Evolutionary conservation across 495 filamentous ascomycete species (phyloP).

Genomic region (Bathelium albidoporum): DNA sequence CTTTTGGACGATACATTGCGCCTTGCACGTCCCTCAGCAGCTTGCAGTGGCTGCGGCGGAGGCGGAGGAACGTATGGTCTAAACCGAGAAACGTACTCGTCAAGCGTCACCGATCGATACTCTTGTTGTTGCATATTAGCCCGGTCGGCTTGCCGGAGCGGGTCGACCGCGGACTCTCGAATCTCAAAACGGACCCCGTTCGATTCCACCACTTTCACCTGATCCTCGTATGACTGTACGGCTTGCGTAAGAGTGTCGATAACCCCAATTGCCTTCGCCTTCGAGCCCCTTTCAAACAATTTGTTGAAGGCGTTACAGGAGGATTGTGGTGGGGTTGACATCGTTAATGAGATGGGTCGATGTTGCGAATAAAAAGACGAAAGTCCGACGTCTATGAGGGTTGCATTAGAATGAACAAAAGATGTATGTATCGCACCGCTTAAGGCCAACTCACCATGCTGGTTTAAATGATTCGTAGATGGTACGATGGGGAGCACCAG

Average conservation of each 20-base stretch:
- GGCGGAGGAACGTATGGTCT: constrained; percentile 72
- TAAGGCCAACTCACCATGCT: constrained; percentile 53
- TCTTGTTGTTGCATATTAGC: constrained; percentile 24
- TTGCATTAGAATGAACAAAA: constrained; percentile 12
- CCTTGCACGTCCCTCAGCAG: constrained; percentile 21
- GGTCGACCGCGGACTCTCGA: constrained; percentile 35
- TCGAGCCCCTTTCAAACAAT: constrained; percentile 58
- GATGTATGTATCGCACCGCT: neutral
- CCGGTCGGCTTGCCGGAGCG: constrained; percentile 18
- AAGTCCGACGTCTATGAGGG: constrained; percentile 59
- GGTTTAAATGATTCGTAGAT: constrained; percentile 66
- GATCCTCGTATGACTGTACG: constrained; percentile 59
- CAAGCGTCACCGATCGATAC: constrained; percentile 37
- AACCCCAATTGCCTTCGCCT: constrained; percentile 49
- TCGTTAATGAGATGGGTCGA: constrained; percentile 81
- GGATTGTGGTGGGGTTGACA: constrained; percentile 61
- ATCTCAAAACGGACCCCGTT: constrained; percentile 39
- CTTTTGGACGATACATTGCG: constrained; percentile 17
- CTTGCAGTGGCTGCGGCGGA: constrained; percentile 48
- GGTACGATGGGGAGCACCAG: constrained; percentile 70
- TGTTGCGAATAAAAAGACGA: constrained; percentile 95
- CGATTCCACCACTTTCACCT: constrained; percentile 31
- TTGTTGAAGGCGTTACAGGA: constrained; percentile 64
- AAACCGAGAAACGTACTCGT: constrained; percentile 49
- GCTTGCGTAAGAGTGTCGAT: constrained; percentile 67